phyloP scores from a whole-genome alignment of 768 basidiomycete genomes.

The Agrocybe chaxingu region DNA sequence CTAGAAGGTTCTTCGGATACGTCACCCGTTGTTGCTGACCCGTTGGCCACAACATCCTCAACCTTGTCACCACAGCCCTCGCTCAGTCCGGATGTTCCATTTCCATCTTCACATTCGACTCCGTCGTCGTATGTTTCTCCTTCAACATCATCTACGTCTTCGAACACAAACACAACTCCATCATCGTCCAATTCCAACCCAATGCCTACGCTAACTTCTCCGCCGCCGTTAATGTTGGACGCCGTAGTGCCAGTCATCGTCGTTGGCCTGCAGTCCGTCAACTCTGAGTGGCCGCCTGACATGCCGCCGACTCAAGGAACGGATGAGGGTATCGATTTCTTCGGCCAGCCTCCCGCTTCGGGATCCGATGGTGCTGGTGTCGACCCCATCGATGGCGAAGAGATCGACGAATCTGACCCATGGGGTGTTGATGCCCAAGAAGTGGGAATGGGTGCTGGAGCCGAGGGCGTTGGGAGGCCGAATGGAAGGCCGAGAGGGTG shows the following conservation, averaged over 20 bases:
- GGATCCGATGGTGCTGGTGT: slow-evolving; percentile 7
- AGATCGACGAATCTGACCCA: slow-evolving; percentile 8
- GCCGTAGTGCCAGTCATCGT: slow-evolving; percentile 80
- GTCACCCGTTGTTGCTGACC: no score
- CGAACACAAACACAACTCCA: not conserved
- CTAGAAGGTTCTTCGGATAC: no score
- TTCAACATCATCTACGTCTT: not conserved
- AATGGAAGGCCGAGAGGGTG: slow-evolving; percentile 32
- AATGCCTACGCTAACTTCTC: slow-evolving; percentile 1
- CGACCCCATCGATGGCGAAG: not conserved
- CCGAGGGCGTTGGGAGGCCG: slow-evolving; percentile 4
- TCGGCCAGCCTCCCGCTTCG: slow-evolving; percentile 5
- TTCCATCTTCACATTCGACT: not conserved
- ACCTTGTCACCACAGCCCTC: no score
- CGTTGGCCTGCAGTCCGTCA: slow-evolving; percentile 77
- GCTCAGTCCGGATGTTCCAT: no score
- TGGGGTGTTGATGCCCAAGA: slow-evolving; percentile 9
- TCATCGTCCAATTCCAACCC: slow-evolving; percentile 9
- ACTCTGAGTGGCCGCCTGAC: slow-evolving; percentile 37
- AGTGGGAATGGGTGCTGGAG: slow-evolving; percentile 7
- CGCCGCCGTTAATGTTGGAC: slow-evolving; percentile 21
- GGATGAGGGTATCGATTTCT: slow-evolving; percentile 19
- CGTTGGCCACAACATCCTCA: no score
- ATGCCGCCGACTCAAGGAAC: slow-evolving; percentile 16
- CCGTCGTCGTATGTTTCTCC: not conserved